Evolutionary conservation across 1,284 basidiomycete species (phyloP).

Genomic region (Cystobasidiaceae sp.): DNA sequence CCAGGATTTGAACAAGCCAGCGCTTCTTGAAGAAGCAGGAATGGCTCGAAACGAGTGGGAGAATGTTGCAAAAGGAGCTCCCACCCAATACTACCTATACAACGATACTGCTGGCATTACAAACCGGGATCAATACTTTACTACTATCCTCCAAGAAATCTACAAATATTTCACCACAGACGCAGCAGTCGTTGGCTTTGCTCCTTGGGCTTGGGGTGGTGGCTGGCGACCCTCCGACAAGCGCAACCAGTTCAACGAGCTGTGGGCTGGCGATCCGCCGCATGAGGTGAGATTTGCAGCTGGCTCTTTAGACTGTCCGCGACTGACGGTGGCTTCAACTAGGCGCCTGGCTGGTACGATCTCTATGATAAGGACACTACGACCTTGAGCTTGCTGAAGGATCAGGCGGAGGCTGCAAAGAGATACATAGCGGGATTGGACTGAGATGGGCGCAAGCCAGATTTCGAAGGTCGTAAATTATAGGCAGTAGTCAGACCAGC

Average conservation of each 20-base stretch:
- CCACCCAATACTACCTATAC: neutral
- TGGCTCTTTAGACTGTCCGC: too few species aligned
- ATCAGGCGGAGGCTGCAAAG: too few species aligned
- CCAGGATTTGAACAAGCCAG: neutral
- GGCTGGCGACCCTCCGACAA: neutral
- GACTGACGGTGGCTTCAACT: too few species aligned
- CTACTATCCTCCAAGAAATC: neutral
- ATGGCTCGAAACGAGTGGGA: neutral
- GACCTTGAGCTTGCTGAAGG: too few species aligned
- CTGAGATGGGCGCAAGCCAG: too few species aligned
- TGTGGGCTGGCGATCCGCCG: neutral
- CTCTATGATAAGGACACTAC: too few species aligned
- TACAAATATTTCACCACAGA: neutral
- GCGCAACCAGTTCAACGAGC: neutral
- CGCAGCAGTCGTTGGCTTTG: neutral
- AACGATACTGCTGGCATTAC: neutral
- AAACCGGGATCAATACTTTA: neutral
- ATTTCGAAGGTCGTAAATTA: too few species aligned
- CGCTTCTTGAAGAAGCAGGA: neutral
- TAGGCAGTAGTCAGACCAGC: too few species aligned
- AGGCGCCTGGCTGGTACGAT: too few species aligned
- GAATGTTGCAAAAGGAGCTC: neutral
- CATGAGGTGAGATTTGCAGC: too few species aligned
- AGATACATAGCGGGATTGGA: too few species aligned
- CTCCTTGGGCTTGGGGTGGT: neutral